Evolutionary conservation across 75 land plant species (phyloP).

Genomic region (Pinus tabuliformis): DNA sequence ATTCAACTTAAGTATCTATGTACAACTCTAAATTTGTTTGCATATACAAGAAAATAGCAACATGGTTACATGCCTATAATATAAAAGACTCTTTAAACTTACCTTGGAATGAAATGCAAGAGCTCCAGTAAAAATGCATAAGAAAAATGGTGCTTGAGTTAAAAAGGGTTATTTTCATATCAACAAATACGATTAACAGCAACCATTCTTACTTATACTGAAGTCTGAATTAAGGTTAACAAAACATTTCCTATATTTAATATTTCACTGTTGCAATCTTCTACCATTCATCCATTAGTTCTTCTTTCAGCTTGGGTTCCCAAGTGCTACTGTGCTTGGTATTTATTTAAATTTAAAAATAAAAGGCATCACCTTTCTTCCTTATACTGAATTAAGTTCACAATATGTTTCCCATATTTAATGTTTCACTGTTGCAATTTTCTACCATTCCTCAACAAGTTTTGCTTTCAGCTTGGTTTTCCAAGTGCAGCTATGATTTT

Average conservation of each 20-base stretch:
- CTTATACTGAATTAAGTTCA: background rate
- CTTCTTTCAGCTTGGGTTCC: background rate
- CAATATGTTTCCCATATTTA: background rate
- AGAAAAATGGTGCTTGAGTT: slow-evolving; percentile 1
- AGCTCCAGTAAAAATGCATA: background rate
- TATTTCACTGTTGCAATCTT: background rate
- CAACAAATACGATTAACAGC: background rate
- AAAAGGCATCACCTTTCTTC: background rate
- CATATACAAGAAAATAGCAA: background rate
- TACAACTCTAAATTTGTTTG: background rate
- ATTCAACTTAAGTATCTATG: background rate
- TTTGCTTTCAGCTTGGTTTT: background rate
- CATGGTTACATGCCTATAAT: background rate
- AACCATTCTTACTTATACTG: background rate
- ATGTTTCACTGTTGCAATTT: background rate
- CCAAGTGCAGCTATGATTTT: background rate
- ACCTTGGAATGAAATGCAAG: background rate
- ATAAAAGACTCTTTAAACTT: background rate
- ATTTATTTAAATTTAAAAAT: background rate
- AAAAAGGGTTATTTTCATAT: background rate
- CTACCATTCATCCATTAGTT: background rate
- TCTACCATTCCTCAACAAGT: background rate
- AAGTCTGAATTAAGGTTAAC: background rate
- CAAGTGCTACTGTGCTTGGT: background rate
- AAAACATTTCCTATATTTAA: background rate